Conservation (phyloP, 495 filamentous ascomycete species). For the Podospora pseudopauciseta region DNA sequence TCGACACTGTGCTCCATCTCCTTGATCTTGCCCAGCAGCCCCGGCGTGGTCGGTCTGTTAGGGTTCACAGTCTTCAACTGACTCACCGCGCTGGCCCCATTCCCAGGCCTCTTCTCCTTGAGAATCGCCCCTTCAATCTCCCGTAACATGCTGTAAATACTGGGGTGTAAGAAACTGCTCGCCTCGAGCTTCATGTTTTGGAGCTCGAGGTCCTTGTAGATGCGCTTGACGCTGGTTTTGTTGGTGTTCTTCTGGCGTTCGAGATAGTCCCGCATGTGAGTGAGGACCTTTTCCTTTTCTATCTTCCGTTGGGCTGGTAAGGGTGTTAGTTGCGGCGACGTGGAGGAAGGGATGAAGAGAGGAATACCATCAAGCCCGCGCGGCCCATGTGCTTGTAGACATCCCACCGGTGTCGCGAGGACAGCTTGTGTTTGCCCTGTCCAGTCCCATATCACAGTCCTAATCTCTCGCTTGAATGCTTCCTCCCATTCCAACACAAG, state of each 20-base stretch:
- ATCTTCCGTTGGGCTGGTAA: neutral
- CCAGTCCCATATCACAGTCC: conserved; percentile 17
- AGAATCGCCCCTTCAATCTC: conserved; percentile 10
- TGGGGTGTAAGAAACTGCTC: conserved; percentile 1
- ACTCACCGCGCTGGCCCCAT: neutral
- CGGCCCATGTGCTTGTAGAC: neutral
- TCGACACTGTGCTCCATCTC: conserved; percentile 10
- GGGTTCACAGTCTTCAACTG: conserved; percentile 7
- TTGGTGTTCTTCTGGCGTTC: conserved; percentile 5
- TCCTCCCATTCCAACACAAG: conserved; percentile 12
- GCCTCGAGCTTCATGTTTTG: conserved; percentile 9
- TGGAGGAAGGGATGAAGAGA: neutral
- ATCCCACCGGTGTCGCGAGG: conserved; percentile 6
- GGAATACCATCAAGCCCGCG: conserved; percentile 6
- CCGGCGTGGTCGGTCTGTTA: conserved; percentile 8
- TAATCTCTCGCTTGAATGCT: conserved; percentile 13
- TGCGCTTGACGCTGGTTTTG: conserved; percentile 8
- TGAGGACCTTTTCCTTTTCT: conserved; percentile 9
- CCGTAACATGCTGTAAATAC: conserved; percentile 11
- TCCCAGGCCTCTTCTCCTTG: neutral
- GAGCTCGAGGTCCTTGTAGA: conserved; percentile 4
- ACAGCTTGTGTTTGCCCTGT: conserved; percentile 3
- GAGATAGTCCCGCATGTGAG: conserved; percentile 3
- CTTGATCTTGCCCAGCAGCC: conserved; percentile 13
- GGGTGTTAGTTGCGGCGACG: neutral